Percentiles rank a stretch among this genome's conserved stretches.
Conservation (phyloP, 208 protist genomes). For the Trypanosoma conorhini region DNA sequence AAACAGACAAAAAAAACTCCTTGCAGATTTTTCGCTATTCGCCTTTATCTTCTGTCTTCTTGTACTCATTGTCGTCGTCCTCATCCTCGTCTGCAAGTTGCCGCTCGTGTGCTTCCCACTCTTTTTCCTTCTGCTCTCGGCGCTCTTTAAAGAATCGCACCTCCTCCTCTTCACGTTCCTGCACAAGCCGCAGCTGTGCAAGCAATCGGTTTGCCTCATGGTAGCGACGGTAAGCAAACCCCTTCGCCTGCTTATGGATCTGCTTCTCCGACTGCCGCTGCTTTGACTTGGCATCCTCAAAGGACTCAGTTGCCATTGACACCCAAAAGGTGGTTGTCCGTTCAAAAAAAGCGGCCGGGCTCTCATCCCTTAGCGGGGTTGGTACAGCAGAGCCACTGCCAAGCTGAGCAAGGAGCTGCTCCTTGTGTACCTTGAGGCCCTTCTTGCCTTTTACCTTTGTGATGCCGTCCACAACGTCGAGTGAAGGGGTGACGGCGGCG, state of each 20-base stretch:
- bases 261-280: constrained; percentile 26
- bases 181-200: constrained; percentile 73
- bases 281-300: constrained; percentile 22
- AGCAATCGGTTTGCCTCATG: constrained; percentile 70
- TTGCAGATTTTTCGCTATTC: background rate
- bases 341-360: constrained; percentile 52
- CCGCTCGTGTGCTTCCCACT: constrained; percentile 64
- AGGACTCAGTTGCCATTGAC: constrained; percentile 60
- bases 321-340: constrained; percentile 72
- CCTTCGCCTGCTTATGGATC: constrained; percentile 37
- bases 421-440: constrained; percentile 88
- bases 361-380: constrained; percentile 62
- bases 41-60: constrained; percentile 12
- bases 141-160: constrained; percentile 75
- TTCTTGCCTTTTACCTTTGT: constrained; percentile 73
- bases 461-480: constrained; percentile 44
- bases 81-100: constrained; percentile 22
- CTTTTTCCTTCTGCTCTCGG: constrained; percentile 67
- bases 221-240: constrained; percentile 66
- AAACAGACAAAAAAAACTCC: background rate
- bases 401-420: constrained; percentile 82
- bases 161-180: constrained; percentile 80
- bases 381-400: constrained; percentile 59
- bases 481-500: constrained; percentile 50
- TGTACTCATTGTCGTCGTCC: constrained; percentile 30